Evolutionary conservation across 2,329 filamentous ascomycete species (phyloP), one percentile per base, ranked within the genome.

Genomic region (Calonectria hawksworthii): DNA sequence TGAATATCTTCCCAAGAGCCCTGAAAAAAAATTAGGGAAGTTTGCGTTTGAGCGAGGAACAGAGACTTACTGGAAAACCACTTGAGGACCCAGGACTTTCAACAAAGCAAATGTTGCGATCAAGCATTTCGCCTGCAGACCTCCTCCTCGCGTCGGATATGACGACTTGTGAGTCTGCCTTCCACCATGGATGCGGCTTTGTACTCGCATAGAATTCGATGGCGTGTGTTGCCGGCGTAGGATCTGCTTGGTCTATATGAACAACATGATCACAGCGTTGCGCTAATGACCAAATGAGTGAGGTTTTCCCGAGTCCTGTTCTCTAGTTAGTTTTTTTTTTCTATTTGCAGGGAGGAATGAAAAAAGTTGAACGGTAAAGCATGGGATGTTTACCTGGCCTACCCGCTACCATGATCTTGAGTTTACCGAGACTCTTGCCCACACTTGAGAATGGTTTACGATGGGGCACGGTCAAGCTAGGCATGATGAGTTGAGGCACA

Each of bases 71-170:
- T 47, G 89, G 90, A 59, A 86, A 88, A 59, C 88, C 89, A 77
- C 83, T 86, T 51, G 88, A 86, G 83, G 91, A 92, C 16, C 93
- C 93, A 14, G 94, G 92, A 2, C 94, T 96, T 85, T 99, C 96
- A 73, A 98, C 93, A 82, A 99, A 98, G 84, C 95, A 98, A 7
- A 99, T 86, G 82, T 99, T 99, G 36, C 96, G 92, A 82, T 99
- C 96, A 59, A 99, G 87, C 50, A 98, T 91, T 28, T 92, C 90
- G 76, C 97, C 96, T 10, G 93, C 92, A 67, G 94, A 96, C 82
- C 93, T 94, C 80, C 94, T 90, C 81, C 92, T 90, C 61, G 90
- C 75, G 91, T 85, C 65, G 89, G 86, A 73, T 41, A 77, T 32
- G 88, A 88, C 72, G 75, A 94, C 92, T 70, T 96, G 93, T 64